Conservation (phyloP, 2,329 filamentous ascomycete genomes). For the Orbilia blumenaviensis region DNA sequence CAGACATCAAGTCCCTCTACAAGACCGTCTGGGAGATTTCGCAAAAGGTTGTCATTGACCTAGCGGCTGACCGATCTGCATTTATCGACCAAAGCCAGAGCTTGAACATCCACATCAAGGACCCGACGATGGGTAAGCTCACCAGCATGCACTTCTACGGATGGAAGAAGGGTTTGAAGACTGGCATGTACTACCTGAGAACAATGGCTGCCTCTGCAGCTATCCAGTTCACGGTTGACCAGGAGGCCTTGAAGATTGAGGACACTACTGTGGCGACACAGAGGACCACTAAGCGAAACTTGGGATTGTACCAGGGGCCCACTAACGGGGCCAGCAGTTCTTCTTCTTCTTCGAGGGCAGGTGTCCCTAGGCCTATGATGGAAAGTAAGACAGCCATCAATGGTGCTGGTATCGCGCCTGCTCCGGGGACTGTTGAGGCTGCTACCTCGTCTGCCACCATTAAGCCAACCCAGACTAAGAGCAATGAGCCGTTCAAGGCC, state of each 20-base stretch:
- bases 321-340: conserved; percentile 65
- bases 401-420: conserved; percentile 70
- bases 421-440: conserved; percentile 68
- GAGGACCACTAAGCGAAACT: conserved; percentile 76
- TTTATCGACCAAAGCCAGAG: conserved; percentile 99
- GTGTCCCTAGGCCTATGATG: conserved; percentile 59
- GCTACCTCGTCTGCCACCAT: conserved; percentile 52
- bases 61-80: conserved; percentile 93
- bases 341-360: conserved; percentile 59
- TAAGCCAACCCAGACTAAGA: conserved; percentile 62
- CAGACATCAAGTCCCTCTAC: conserved; percentile 95
- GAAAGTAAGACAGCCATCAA: conserved; percentile 46
- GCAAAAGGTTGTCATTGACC: conserved; percentile 92
- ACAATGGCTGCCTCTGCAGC: conserved; percentile 96
- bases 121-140: conserved; percentile 99
- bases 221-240: conserved; percentile 99
- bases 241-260: conserved; percentile 87
- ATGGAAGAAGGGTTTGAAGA: conserved; percentile 99
- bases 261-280: conserved; percentile 75
- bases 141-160: conserved; percentile 99
- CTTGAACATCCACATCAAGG: conserved; percentile 99
- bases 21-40: conserved; percentile 99
- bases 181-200: conserved; percentile 99
- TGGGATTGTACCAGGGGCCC: conserved; percentile 60
- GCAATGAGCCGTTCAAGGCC: conserved; percentile 75